Percentiles rank a stretch among this genome's conserved stretches.
Conservation (phyloP, 2,329 filamentous ascomycete genomes). For the Fusarium sp. region DNA sequence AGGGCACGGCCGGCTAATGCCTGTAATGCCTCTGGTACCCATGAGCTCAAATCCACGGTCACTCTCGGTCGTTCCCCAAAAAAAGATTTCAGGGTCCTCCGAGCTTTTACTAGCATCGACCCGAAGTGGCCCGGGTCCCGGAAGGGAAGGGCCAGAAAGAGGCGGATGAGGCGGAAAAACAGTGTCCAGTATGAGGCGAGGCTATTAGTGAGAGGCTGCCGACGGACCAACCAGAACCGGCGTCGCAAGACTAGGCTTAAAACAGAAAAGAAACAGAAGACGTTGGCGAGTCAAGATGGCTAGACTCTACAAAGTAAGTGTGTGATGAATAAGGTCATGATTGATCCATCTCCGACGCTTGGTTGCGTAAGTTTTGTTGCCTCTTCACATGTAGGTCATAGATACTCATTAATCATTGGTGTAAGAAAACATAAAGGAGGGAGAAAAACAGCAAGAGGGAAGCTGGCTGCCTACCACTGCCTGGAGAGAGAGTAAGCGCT, state of each 20-base stretch:
- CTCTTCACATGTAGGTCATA: constrained; percentile 14
- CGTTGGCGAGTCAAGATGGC: constrained; percentile 40
- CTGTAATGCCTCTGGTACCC: constrained; percentile 17
- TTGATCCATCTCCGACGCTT: constrained; percentile 17
- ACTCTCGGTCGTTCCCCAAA: constrained; percentile 37
- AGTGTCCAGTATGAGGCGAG: constrained; percentile 41
- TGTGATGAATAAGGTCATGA: constrained; percentile 29
- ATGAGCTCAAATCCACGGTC: constrained; percentile 29
- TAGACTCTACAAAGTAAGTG: constrained; percentile 33
- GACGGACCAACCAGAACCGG: constrained; percentile 12
- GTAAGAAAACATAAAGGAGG: not conserved
- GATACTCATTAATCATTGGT: constrained; percentile 12
- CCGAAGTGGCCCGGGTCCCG: constrained; percentile 44
- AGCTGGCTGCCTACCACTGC: constrained; percentile 23
- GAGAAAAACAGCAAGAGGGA: not conserved
- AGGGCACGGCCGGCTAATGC: constrained; percentile 24
- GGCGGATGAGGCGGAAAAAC: constrained; percentile 49
- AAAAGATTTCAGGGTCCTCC: constrained; percentile 50
- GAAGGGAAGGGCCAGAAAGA: constrained; percentile 34
- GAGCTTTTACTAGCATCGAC: constrained; percentile 40
- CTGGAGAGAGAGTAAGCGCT: constrained; percentile 27
- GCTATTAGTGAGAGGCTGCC: constrained; percentile 38
- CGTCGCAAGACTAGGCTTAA: constrained; percentile 25
- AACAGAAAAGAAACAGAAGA: constrained; percentile 46
- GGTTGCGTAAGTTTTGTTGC: constrained; percentile 33